Evolutionary conservation across 176 grass and related monocot species (phyloP), one percentile per base, ranked within the genome.

Genomic region (Oryza longistaminata): DNA sequence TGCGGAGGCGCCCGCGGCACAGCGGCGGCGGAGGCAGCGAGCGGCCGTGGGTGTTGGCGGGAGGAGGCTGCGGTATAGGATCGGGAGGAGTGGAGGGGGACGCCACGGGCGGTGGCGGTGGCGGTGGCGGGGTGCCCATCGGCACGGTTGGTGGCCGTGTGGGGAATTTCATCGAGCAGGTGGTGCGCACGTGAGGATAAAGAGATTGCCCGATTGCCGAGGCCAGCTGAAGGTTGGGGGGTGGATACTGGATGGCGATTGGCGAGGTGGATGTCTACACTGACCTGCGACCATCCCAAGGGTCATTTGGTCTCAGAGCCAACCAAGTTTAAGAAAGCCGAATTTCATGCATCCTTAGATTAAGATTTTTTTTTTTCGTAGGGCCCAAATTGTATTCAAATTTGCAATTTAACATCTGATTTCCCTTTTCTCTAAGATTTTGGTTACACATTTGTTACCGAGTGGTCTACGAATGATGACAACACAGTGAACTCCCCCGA

Each of bases 111-210:
- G 53, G 85, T 70, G 77, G 76, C n/a, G n/a, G n/a, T n/a, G n/a
- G n/a, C 72, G 43, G 77, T 69, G 74, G 70, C 81, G n/a, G 64
- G 68, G 75, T 50, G 73, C n/a, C 40, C 70, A 92, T 78, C 50
- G 73, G 83, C 65, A 78, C 80, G 49, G 78, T 74, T 65, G 50
- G 71, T 79, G 37, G 71, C 71, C 83, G 48, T 16, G 60, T 73
- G 83, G 83, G 83, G 88, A 83, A 86, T 89, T 89, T 69, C 64
- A 68, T 87, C 92, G 88, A 92, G 87, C 83, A 80, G 52, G 61
- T 68, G 85, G n/a, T 77, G 80, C 12, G 88, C 85, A 85, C 67
- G 90, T 87, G 74, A 82, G 24, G 80, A 82, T 25, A n/a, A 66
- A 10, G 66, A 74, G 15, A 72, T n/a, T n/a, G n/a, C 66, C 58